Evolutionary conservation across 2,329 filamentous ascomycete species (phyloP).

Genomic region (Basipetospora sp.): DNA sequence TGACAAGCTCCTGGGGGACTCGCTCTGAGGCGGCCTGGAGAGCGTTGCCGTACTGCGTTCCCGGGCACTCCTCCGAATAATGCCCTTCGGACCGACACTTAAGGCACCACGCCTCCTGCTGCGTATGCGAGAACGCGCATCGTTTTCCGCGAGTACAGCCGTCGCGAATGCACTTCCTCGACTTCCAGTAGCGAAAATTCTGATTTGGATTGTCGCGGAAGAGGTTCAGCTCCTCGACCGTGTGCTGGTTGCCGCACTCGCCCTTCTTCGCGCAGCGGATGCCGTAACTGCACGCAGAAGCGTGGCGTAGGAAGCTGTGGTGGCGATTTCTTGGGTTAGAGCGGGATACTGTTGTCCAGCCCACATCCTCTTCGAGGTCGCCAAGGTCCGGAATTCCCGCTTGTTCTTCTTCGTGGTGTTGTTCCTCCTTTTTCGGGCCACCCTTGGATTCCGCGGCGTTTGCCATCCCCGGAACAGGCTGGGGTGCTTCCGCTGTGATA

Average conservation of each 20-base stretch:
- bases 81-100: slow-evolving; percentile 5
- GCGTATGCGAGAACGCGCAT: slow-evolving; percentile 6
- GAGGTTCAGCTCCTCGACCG: slow-evolving; percentile 3
- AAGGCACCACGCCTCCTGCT: slow-evolving; percentile 6
- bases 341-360: slow-evolving; percentile 1
- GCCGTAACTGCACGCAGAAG: slow-evolving; percentile 5
- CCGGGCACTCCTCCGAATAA: slow-evolving; percentile 4
- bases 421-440: no score
- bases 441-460: not conserved
- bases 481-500: not conserved
- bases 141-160: not conserved
- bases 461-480: not conserved
- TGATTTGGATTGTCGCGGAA: slow-evolving; percentile 1
- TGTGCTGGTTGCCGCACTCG: slow-evolving; percentile 6
- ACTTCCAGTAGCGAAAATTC: slow-evolving; percentile 8
- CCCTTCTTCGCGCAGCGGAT: slow-evolving; percentile 6
- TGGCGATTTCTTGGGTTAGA: slow-evolving; percentile 3
- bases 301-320: slow-evolving; percentile 1
- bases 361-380: no score
- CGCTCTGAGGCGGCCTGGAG: no score
- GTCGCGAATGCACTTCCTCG: slow-evolving; percentile 2
- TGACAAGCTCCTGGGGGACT: no score
- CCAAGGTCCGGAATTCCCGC: no score
- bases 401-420: no score
- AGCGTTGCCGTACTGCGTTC: no score